phyloP scores from a whole-genome alignment of 2,329 filamentous ascomycete genomes.

The Coniosporium tulheliwenetii region DNA sequence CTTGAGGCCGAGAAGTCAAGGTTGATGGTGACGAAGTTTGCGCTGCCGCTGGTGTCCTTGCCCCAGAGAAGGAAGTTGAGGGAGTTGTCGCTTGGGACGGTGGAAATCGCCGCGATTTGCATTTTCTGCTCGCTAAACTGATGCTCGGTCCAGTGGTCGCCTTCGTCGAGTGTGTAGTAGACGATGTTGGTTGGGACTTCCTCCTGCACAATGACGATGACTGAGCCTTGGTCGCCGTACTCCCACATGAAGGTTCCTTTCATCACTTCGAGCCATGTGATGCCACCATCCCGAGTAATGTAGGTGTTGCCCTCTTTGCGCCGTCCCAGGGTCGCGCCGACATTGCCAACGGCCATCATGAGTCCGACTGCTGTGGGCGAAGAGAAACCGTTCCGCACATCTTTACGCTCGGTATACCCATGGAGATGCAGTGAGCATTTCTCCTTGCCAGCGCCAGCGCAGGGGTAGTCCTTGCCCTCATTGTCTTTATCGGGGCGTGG shows the following conservation, averaged over 20 bases:
- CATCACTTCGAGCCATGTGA: conserved; percentile 72
- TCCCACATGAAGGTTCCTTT: conserved; percentile 88
- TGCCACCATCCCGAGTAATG: conserved; percentile 79
- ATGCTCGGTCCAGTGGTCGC: conserved; percentile 62
- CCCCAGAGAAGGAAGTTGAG: conserved; percentile 90
- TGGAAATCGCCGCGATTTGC: conserved; percentile 65
- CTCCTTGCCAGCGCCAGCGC: conserved; percentile 40
- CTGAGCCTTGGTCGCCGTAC: conserved; percentile 86
- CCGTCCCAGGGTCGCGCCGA: conserved; percentile 54
- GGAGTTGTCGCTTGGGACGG: conserved; percentile 74
- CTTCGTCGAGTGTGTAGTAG: conserved; percentile 69
- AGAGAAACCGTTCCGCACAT: conserved; percentile 73
- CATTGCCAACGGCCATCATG: conserved; percentile 84
- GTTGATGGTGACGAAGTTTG: conserved; percentile 57
- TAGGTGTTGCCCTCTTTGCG: conserved; percentile 72
- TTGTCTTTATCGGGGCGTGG: conserved; percentile 55
- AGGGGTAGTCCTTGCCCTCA: conserved; percentile 56
- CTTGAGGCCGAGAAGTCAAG: conserved; percentile 73
- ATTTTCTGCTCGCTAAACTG: conserved; percentile 54
- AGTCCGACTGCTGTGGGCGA: conserved; percentile 78
- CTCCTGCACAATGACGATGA: conserved; percentile 74
- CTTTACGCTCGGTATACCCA: conserved; percentile 79
- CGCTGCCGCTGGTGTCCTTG: conserved; percentile 29
- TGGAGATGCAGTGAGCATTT: conserved; percentile 84
- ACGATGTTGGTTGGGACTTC: conserved; percentile 50